Evolutionary conservation across 2,329 filamentous ascomycete species (phyloP).

Genomic region (Simplicillium aogashimaense): DNA sequence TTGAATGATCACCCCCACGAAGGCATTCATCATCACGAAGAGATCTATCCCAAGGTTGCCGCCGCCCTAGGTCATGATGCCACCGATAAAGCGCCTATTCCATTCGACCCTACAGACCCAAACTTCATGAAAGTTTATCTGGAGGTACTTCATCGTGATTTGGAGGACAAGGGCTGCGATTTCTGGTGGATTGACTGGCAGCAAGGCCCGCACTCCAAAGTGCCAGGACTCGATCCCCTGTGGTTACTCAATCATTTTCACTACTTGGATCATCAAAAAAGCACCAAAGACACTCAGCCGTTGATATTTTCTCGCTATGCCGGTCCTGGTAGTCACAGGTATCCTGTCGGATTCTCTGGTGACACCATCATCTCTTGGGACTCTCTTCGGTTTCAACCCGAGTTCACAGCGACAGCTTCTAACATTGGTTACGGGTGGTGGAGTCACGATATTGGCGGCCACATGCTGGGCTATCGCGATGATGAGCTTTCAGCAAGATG

Average conservation of each 20-base stretch:
- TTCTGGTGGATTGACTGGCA: constrained; percentile 65
- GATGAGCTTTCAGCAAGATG: constrained; percentile 50
- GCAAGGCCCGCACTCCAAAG: constrained; percentile 43
- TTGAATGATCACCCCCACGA: constrained; percentile 52
- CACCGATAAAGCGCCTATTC: constrained; percentile 34
- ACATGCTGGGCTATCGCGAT: constrained; percentile 43
- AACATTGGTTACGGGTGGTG: constrained; percentile 62
- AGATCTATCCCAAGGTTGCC: constrained; percentile 44
- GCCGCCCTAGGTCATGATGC: constrained; percentile 40
- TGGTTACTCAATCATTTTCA: constrained; percentile 59
- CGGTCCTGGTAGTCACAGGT: constrained; percentile 42
- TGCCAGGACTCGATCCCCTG: constrained; percentile 49
- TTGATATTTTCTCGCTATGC: constrained; percentile 43
- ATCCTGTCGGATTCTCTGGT: constrained; percentile 55
- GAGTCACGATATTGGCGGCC: constrained; percentile 60
- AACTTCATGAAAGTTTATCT: constrained; percentile 49
- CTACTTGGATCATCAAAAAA: constrained; percentile 38
- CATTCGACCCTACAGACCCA: constrained; percentile 43
- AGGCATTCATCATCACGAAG: constrained; percentile 46
- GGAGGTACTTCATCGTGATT: constrained; percentile 42
- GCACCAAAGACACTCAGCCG: constrained; percentile 22
- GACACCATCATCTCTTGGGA: constrained; percentile 51
- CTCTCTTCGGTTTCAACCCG: constrained; percentile 53
- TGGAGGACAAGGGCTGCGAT: constrained; percentile 47
- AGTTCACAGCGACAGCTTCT: constrained; percentile 36